Evolutionary conservation across 2,329 filamentous ascomycete species (phyloP).

Genomic region (Paraphoma chrysanthemicola): DNA sequence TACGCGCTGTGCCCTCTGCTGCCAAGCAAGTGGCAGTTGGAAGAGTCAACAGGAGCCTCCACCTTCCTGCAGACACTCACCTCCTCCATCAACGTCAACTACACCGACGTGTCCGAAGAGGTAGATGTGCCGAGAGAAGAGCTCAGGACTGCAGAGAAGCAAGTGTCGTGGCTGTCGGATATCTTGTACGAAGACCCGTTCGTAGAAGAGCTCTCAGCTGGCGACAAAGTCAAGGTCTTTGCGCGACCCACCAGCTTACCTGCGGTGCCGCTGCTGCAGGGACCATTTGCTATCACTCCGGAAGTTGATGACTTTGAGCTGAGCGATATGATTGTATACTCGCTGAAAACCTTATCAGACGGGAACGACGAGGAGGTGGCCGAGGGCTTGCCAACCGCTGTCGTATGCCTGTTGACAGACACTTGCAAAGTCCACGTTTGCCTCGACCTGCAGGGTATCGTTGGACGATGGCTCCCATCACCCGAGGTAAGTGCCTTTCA

Average conservation of each 20-base stretch:
- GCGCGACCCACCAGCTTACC: slow-evolving; percentile 61
- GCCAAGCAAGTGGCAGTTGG: slow-evolving; percentile 80
- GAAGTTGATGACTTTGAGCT: slow-evolving; percentile 63
- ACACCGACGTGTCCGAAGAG: slow-evolving; percentile 36
- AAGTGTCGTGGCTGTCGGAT: slow-evolving; percentile 64
- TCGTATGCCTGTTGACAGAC: slow-evolving; percentile 65
- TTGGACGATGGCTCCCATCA: slow-evolving; percentile 68
- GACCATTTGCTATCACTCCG: slow-evolving; percentile 63
- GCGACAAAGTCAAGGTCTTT: slow-evolving; percentile 60
- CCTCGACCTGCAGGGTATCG: slow-evolving; percentile 67
- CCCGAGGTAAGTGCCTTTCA: slow-evolving; percentile 32
- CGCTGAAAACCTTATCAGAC: slow-evolving; percentile 56
- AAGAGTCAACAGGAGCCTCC: slow-evolving; percentile 51
- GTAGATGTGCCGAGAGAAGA: slow-evolving; percentile 52
- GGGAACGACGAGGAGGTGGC: slow-evolving; percentile 58
- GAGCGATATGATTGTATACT: slow-evolving; percentile 66
- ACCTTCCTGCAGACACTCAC: slow-evolving; percentile 83
- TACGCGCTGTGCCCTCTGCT: slow-evolving; percentile 93
- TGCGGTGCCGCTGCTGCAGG: slow-evolving; percentile 66
- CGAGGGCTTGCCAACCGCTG: slow-evolving; percentile 61
- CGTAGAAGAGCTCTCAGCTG: slow-evolving; percentile 48
- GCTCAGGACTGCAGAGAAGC: slow-evolving; percentile 56
- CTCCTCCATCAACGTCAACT: slow-evolving; percentile 79
- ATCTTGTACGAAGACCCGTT: slow-evolving; percentile 58
- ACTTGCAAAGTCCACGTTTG: slow-evolving; percentile 65